phyloP scores from a whole-genome alignment of 2,329 filamentous ascomycete species.

The Orbilia oligospora region DNA sequence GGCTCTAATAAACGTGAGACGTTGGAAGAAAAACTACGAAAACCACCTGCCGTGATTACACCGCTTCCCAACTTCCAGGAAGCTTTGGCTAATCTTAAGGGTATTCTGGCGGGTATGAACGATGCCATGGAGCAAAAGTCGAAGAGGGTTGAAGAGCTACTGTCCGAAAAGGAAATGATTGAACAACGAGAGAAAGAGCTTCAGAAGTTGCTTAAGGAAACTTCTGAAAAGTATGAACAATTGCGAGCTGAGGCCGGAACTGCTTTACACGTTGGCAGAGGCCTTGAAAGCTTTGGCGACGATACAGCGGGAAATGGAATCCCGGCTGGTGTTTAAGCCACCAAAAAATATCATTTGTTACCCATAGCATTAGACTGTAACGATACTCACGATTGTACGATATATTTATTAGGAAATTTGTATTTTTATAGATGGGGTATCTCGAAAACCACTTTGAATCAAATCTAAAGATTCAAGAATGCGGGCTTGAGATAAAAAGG shows the following conservation, averaged over 20 bases:
- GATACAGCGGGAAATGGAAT: constrained; percentile 34
- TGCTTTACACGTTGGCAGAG: constrained; percentile 51
- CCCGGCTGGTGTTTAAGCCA: constrained; percentile 41
- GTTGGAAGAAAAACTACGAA: constrained; percentile 47
- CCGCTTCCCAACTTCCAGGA: constrained; percentile 50
- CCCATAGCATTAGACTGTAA: constrained; percentile 2
- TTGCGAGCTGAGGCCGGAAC: constrained; percentile 48
- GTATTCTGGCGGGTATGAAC: constrained; percentile 45
- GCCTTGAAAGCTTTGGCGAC: constrained; percentile 54
- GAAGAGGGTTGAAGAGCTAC: constrained; percentile 43
- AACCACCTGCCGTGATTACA: constrained; percentile 49
- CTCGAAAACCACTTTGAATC: not conserved
- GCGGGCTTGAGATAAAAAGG: constrained; percentile 7
- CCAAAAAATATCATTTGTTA: constrained; percentile 18
- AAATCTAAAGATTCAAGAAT: constrained; percentile 3
- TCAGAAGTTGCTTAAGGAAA: constrained; percentile 43
- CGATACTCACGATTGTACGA: constrained; percentile 20
- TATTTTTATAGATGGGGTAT: constrained; percentile 1
- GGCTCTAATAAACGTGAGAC: constrained; percentile 50
- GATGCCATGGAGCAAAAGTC: constrained; percentile 26
- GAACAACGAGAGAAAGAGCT: constrained; percentile 48
- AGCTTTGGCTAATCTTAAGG: constrained; percentile 37
- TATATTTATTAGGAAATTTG: constrained; percentile 19
- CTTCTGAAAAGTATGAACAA: constrained; percentile 51
- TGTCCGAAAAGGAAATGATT: constrained; percentile 54